Evolutionary conservation across 2,329 filamentous ascomycete species (phyloP), one percentile per base, ranked within the genome.

Genomic region (Aspergillus caelatus): DNA sequence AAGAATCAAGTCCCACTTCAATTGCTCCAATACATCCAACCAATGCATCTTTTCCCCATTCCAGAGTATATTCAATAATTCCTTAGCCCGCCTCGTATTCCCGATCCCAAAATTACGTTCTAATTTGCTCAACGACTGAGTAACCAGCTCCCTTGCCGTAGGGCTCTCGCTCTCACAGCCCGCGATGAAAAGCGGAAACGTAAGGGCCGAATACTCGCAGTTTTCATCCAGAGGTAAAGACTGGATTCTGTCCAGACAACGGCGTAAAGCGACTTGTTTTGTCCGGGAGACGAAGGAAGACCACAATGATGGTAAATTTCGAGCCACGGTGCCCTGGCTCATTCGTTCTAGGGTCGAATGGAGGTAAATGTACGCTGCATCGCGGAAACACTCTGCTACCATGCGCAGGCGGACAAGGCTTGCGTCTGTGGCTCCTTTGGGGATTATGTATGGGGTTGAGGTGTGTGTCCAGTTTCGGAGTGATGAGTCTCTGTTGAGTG

Each of bases 361-460:
- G 11, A 78, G 69, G 34, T 77, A 77, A 56, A 77, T 69, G 52
- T 76, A 78, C 30, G 72, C 72, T 21, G 75, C 76, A 21, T 78
- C 74, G 62, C 75, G 76, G 63, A 76, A 78, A 65, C 74, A 77
- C 61, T 78, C 72, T 11, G 76, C 77, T 28, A 78, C 75, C 43
- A 78, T 69, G 58, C 70, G 72, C 16, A 78, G 72, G 11, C 77
- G 76, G 43, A 46, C 60, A 12, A 78, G 65, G 14, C 69, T 70
- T 21, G 64, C 67, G 39, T 65, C 54, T 14, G 72, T 73, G 21
- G 73, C 71, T 28, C 75, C 75, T 30, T 69, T 66, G 4, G 75
- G 76, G 10, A 77, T 72, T 12, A 74, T 75, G 50, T 74, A 75
- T 5, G 64, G 65, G 19, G 63, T 70, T 45, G 70, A 64, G 7